Conservation (phyloP, 495 filamentous ascomycete species). For the Neurospora sp. region DNA sequence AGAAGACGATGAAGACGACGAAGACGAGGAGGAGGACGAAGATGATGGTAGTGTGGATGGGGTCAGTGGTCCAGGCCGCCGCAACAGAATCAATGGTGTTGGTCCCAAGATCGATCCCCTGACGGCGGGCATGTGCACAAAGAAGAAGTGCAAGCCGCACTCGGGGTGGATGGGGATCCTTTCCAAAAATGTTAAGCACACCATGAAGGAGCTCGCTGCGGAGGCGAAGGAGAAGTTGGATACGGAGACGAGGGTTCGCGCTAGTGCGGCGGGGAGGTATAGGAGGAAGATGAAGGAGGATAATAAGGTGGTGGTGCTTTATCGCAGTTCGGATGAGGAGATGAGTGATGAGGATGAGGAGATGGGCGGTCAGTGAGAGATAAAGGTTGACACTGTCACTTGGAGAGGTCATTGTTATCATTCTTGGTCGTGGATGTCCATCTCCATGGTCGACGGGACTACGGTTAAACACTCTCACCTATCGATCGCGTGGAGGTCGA, state of each 20-base stretch:
- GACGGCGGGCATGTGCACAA: conserved; percentile 33
- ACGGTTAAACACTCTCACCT: background rate
- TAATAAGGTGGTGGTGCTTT: conserved; percentile 26
- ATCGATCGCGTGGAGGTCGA: background rate
- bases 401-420: background rate
- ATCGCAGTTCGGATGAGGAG: conserved; percentile 3
- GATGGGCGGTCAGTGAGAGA: background rate
- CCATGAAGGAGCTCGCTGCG: conserved; percentile 36
- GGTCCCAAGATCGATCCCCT: conserved; percentile 15
- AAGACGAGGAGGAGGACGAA: background rate
- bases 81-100: background rate
- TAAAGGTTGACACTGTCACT: background rate
- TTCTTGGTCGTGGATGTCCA: background rate
- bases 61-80: background rate
- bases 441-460: background rate
- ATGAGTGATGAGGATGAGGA: conserved; percentile 1
- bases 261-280: conserved; percentile 30
- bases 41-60: background rate
- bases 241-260: conserved; percentile 28
- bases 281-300: conserved; percentile 27
- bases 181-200: conserved; percentile 26
- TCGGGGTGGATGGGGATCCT: conserved; percentile 33
- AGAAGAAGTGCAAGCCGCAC: conserved; percentile 40
- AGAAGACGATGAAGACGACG: conserved; percentile 1
- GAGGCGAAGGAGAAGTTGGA: conserved; percentile 32